Base-by-base conservation (phyloP, 768 basidiomycete genomes). In the Termitomyces sp. region DNA sequence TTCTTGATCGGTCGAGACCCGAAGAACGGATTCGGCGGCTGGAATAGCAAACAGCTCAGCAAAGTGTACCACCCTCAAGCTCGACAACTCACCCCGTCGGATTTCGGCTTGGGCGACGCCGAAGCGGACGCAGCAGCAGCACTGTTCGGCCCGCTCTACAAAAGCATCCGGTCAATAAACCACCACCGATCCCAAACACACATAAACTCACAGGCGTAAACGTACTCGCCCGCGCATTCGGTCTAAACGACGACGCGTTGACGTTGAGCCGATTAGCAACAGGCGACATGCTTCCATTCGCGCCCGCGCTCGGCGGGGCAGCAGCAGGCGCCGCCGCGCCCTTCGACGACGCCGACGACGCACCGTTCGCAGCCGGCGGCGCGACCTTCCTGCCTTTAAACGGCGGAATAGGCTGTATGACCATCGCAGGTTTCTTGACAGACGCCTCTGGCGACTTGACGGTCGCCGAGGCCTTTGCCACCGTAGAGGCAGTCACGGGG, bases 241-340 rank as follows among this genome's bases (percentile, higher is more conserved):
- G 93, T 66, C 87, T 87, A 81, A 98, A 98, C 55, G 93, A 91
- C 28, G 88, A 86, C 13, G 96, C 95, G 58, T 90, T 90, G 55
- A 88, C 90, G 63, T 97, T 97, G 65, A 98, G 70, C 63, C 88
- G 83, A 63, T 83, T 71, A 62, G 80, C 72, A 8, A 73, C 83
- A 1, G 87, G 85, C 35, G 87, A 84, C 52, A 77, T 70, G 36
- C 79, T 76, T 0, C 73, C 68, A 43, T 70, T 58, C 1, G 28
- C 14, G 41, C 26, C 26, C 14, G 62, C 35, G 20, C 55, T 41
- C 3, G 62, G 50, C 1, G 60, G 65, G 2, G 64, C 66, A 43
- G 62, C 61, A 7, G 30, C 6, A 5, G n/a, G n/a, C n/a, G n/a
- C n/a, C n/a, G n/a, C 30, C 1, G 30, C 30, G 50, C 58, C 62